phyloP scores from a whole-genome alignment of 768 basidiomycete species.

The Asterophora lycoperdoides region DNA sequence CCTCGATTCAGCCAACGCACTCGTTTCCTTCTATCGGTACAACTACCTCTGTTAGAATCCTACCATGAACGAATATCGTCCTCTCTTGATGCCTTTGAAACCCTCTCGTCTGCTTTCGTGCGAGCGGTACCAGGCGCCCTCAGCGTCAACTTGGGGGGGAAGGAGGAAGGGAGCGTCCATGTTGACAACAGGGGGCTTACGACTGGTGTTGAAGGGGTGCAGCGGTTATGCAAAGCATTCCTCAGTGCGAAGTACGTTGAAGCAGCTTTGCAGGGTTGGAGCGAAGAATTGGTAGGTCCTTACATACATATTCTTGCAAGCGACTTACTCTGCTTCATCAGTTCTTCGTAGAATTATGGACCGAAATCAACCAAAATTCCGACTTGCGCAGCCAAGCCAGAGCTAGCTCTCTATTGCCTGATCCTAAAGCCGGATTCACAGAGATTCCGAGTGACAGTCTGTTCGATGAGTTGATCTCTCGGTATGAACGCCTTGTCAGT shows the following conservation, averaged over 20 bases:
- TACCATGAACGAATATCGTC: conserved; percentile 77
- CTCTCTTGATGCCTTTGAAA: conserved; percentile 93
- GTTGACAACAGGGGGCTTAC: conserved; percentile 67
- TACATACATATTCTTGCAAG: neutral
- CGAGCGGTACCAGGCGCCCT: conserved; percentile 92
- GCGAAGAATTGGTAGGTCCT: conserved; percentile 76
- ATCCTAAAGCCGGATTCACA: conserved; percentile 28
- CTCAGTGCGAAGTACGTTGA: conserved; percentile 76
- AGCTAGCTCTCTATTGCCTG: conserved; percentile 47
- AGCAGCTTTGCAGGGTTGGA: conserved; percentile 72
- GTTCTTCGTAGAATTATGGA: conserved; percentile 93
- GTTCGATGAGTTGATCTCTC: conserved; percentile 70
- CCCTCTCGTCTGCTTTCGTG: conserved; percentile 80
- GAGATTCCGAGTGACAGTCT: conserved; percentile 58
- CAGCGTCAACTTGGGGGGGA: conserved; percentile 46
- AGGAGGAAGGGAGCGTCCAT: conserved; percentile 36
- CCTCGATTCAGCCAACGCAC: conserved; percentile 74
- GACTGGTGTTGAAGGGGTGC: conserved; percentile 77
- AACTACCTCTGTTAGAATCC: conserved; percentile 76
- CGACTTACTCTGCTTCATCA: conserved; percentile 25
- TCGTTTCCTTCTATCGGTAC: conserved; percentile 79
- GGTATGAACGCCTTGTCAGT: conserved; percentile 54
- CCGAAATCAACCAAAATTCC: conserved; percentile 63
- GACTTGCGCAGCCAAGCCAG: conserved; percentile 53
- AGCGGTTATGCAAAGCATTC: conserved; percentile 80